Evolutionary conservation across 495 filamentous ascomycete species (phyloP).

Genomic region (Hypoxylon trugodes): DNA sequence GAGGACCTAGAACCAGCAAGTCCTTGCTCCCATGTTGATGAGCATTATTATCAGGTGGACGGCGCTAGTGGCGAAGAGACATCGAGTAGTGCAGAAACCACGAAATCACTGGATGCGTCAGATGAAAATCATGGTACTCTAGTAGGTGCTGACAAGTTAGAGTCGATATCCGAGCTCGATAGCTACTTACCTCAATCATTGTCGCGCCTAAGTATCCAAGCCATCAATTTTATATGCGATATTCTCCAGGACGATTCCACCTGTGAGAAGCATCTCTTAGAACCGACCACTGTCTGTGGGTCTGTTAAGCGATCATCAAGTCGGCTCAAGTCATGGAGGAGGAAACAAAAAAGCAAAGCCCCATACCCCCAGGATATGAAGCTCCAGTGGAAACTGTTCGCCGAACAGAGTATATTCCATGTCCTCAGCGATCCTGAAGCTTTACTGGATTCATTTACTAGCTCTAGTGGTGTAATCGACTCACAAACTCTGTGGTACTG

Average conservation of each 20-base stretch:
- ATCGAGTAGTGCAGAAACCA: constrained; percentile 28
- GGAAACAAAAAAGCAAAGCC: constrained; percentile 48
- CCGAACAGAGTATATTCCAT: constrained; percentile 78
- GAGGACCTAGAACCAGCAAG: constrained; percentile 14
- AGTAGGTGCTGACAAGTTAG: constrained; percentile 15
- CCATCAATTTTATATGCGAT: constrained; percentile 63
- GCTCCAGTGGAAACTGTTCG: constrained; percentile 65
- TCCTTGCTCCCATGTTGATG: constrained; percentile 20
- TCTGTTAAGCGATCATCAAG: constrained; percentile 23
- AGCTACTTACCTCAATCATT: constrained; percentile 54
- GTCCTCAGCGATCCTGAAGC: constrained; percentile 72
- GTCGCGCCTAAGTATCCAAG: constrained; percentile 52
- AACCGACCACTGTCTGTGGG: constrained; percentile 47
- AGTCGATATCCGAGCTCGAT: constrained; percentile 49
- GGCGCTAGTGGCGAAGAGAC: constrained; percentile 32
- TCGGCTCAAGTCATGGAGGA: constrained; percentile 49
- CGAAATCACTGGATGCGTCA: constrained; percentile 25
- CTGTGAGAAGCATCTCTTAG: constrained; percentile 56
- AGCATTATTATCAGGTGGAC: constrained; percentile 18
- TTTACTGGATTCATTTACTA: constrained; percentile 71
- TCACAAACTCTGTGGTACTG: constrained; percentile 61
- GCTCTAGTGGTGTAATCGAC: constrained; percentile 55
- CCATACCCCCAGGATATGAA: constrained; percentile 42
- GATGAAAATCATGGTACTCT: constrained; percentile 26
- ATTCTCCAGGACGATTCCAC: constrained; percentile 60